Conservation (phyloP, 2,329 filamentous ascomycete genomes). For the Sporothrix euskadiensis region DNA sequence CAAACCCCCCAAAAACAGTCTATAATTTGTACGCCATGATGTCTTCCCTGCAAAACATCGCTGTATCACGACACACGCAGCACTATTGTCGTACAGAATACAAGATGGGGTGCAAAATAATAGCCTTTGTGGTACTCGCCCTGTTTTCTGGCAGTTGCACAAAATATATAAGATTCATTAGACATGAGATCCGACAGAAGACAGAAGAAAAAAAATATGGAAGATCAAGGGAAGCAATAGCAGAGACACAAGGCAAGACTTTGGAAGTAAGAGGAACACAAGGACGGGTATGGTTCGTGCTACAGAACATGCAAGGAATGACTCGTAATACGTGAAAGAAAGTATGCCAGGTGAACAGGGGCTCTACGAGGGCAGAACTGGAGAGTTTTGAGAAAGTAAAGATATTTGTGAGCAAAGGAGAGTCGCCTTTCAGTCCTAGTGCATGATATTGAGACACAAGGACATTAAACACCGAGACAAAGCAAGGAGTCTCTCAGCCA, state of each 20-base stretch:
- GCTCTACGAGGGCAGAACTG: not conserved
- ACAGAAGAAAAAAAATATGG: not conserved
- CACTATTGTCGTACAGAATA: not conserved
- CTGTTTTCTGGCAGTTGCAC: not conserved
- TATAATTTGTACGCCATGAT: slow-evolving; percentile 4
- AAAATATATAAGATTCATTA: not conserved
- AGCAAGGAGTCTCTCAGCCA: not conserved
- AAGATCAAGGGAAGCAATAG: not conserved
- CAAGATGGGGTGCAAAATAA: not conserved
- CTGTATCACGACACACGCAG: not conserved
- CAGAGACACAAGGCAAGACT: not conserved
- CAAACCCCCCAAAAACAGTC: not conserved
- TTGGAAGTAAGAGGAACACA: not conserved
- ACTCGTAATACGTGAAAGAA: not conserved
- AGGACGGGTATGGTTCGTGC: not conserved
- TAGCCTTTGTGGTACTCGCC: not conserved
- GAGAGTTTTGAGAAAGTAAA: not conserved
- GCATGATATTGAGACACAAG: not conserved
- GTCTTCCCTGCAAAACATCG: not conserved
- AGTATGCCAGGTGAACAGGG: not conserved
- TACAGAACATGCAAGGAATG: not conserved
- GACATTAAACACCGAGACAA: not conserved
- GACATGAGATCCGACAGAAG: not conserved
- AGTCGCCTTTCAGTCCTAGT: not conserved
- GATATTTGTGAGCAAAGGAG: not conserved